Evolutionary conservation across 2,329 filamentous ascomycete genomes (phyloP), one percentile per base, ranked within the genome.

Genomic region (Hypoxylon sp.): DNA sequence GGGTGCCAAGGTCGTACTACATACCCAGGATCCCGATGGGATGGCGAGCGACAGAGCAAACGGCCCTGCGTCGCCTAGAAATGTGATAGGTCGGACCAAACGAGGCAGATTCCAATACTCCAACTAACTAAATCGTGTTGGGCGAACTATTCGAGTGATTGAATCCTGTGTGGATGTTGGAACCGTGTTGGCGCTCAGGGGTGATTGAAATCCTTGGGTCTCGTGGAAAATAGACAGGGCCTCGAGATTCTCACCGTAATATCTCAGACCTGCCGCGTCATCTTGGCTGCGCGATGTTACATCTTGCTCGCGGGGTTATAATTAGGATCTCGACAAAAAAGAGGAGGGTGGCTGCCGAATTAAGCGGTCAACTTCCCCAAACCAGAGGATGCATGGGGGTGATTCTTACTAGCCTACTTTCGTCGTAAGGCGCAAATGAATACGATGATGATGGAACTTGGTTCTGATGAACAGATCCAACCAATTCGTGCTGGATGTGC

Each of bases 231-330:
- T 21, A 41, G 34, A 51, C 56, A 53, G 43, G 49, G 41, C 25
- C 50, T 55, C 28, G 43, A 14, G 14, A 19, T 57, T 58, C 57
- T 61, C 49, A 46, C 48, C 52, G 48, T 56, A 62, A 61, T 68
- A 43, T 10, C 38, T 36, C 25, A 55, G 30, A 62, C 43, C 34
- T 46, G 65, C 63, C 67, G 63, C 67, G 67, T 67, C 67, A 69
- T 67, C 67, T 41, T 50, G 25, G 38, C 38, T 34, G 49, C 36
- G 48, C 51, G 52, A 69, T 67, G 63, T 55, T 38, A 69, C 67
- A 9, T 64, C 11, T 46, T 36, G n/a, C 30, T 41, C 17, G 36
- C 51, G 11, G 23, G 60, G 49, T 63, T 67, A 64, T 50, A 50
- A 62, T 57, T 64, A 67, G 60, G 23, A 10, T 46, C 2, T 50